phyloP scores from a whole-genome alignment of 2,329 filamentous ascomycete genomes.

The Ceratocystiopsis sp. region DNA sequence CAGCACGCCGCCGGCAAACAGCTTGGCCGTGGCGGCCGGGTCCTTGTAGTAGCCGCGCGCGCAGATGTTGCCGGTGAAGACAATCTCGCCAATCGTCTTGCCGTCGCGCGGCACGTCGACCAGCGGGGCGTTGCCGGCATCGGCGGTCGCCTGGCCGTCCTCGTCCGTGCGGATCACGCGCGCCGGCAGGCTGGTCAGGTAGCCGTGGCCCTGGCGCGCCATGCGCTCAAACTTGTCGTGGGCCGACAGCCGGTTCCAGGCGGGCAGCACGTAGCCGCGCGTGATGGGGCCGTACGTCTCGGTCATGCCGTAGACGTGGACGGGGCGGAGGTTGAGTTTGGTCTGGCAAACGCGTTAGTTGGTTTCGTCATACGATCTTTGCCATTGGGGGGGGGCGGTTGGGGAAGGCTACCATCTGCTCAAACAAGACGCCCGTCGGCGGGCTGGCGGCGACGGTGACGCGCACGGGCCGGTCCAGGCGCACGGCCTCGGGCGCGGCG shows the following conservation, averaged over 20 bases:
- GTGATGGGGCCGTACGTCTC: slow-evolving; percentile 94
- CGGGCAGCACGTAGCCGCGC: slow-evolving; percentile 74
- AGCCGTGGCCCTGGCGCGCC: slow-evolving; percentile 88
- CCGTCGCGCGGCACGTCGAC: slow-evolving; percentile 34
- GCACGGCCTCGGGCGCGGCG: slow-evolving; percentile 56
- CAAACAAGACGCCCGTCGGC: slow-evolving; percentile 76
- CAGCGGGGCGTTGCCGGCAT: slow-evolving; percentile 22
- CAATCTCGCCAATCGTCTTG: slow-evolving; percentile 34
- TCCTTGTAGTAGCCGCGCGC: slow-evolving; percentile 88
- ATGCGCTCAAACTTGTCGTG: slow-evolving; percentile 76
- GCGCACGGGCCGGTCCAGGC: slow-evolving; percentile 50
- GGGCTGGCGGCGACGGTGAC: slow-evolving; percentile 91
- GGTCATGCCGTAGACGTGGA: slow-evolving; percentile 80
- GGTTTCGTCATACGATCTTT: too few species aligned
- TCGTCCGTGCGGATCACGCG: slow-evolving; percentile 64
- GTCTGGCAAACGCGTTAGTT: slow-evolving; percentile 7
- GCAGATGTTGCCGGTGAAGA: slow-evolving; percentile 85
- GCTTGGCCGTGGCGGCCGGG: slow-evolving; percentile 61
- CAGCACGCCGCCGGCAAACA: slow-evolving; percentile 73
- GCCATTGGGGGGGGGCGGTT: too few species aligned
- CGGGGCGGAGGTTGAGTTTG: slow-evolving; percentile 64
- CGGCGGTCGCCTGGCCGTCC: slow-evolving; percentile 24
- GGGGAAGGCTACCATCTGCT: slow-evolving; percentile 54
- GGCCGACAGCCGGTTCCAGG: slow-evolving; percentile 58
- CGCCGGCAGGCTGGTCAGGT: slow-evolving; percentile 63